Base-by-base conservation (phyloP, 805 yeast genomes). In the Saccharomycopsis fermentans region DNA sequence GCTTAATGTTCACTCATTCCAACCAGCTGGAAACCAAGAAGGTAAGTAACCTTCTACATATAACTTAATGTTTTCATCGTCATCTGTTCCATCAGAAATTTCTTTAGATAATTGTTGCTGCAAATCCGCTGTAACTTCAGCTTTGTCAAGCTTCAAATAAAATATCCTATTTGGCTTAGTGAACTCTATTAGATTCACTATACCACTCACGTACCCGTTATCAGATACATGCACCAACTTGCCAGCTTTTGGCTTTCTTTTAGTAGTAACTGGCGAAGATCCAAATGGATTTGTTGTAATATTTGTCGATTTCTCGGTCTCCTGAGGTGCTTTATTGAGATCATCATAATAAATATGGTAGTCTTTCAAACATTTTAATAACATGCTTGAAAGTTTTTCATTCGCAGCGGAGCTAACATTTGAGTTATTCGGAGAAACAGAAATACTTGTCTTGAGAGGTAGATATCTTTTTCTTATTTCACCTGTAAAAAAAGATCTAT, bases 401-500 rank as follows among this genome's bases (percentile, higher is more conserved):
- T 50, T 24, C 17, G 21, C 36, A n/a, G 12, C 12, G 6, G 37
- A 8, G 40, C 14, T 54, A 17, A 16, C 58, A 11, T 58, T 64
- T 4, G 32, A 27, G 8, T 27, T 27, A 27, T 8, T 27, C 4
- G 32, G 8, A 35, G 59, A 65, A 16, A n/a, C n/a, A n/a, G 62
- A 63, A 11, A 61, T 32, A 26, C 70, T 66, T 34, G 79, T 66
- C 52, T 73, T 75, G 1, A 85, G 82, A 0, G 98, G 97, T 53
- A 88, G 81, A 2, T 90, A 74, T 58, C 98, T 75, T 66, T 91
- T 90, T 34, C 96, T 77, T n/a, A 91, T 80, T 1, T 84, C 80
- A 2, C 97, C 96, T 35, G 86, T 83, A 61, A 87, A 88, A 66
- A 79, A 84, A 0, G 97, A 86, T 65, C 99, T 79, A 17, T 91